These are phyloP conservation scores for Darksidea phi DNA, from an alignment of 495 filamentous ascomycete species.

Conservation along the genomic window DNA sequence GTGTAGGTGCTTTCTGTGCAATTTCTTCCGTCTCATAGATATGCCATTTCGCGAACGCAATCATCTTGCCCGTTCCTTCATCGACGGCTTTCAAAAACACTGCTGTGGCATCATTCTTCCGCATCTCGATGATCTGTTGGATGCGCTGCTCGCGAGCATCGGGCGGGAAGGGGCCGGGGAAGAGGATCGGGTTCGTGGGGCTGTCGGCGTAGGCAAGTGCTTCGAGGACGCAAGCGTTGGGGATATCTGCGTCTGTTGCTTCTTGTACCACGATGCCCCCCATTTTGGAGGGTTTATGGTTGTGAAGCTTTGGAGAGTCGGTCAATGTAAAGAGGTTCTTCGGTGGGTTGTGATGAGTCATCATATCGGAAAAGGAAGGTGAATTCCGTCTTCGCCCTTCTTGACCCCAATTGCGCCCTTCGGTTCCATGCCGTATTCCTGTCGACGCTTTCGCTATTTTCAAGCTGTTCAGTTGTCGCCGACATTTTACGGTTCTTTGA, in stretches of 20 bases:
- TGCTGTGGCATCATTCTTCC: background rate
- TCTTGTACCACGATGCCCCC: slow-evolving; percentile 21
- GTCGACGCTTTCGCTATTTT: too few relatives aligned
- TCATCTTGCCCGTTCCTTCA: slow-evolving; percentile 13
- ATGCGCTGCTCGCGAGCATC: slow-evolving; percentile 1
- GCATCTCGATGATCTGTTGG: background rate
- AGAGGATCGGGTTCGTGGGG: background rate
- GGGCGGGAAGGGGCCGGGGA: slow-evolving; percentile 17
- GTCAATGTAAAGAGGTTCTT: too few relatives aligned
- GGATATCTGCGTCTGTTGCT: slow-evolving; percentile 20
- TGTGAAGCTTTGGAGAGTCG: too few relatives aligned
- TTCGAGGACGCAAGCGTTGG: slow-evolving; percentile 5
- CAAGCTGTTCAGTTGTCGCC: too few relatives aligned
- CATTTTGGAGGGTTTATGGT: slow-evolving; percentile 9
- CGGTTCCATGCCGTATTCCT: too few relatives aligned
- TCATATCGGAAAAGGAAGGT: too few relatives aligned
- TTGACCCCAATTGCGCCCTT: too few relatives aligned
- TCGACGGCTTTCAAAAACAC: slow-evolving; percentile 14
- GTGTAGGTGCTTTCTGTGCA: background rate
- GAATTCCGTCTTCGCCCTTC: too few relatives aligned
- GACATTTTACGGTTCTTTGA: background rate
- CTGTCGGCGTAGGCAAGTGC: slow-evolving; percentile 5
- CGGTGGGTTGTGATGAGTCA: too few relatives aligned
- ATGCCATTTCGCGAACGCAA: slow-evolving; percentile 23
- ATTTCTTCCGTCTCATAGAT: slow-evolving; percentile 5